phyloP scores from a whole-genome alignment of 495 filamentous ascomycete species.

The Daldinia caldariorum region DNA sequence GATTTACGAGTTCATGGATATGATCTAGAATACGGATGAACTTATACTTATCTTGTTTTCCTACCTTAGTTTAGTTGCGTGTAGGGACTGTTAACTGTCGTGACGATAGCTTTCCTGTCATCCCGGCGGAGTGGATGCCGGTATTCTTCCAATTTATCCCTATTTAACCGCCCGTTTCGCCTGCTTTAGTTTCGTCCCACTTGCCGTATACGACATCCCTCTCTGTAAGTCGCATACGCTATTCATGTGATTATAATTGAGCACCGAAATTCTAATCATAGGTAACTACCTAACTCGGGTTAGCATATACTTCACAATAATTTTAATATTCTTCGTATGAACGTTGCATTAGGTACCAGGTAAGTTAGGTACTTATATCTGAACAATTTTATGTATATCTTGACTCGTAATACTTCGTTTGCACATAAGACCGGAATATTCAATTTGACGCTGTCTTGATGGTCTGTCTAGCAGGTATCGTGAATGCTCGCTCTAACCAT shows the following conservation, averaged over 20 bases:
- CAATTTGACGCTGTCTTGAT: too few relatives aligned
- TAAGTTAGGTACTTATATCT: too few relatives aligned
- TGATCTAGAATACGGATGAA: conserved; percentile 1
- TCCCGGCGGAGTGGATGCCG: conserved; percentile 44
- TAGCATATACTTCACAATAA: neutral
- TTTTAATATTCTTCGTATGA: neutral
- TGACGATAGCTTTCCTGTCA: conserved; percentile 22
- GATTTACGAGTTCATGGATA: conserved; percentile 11
- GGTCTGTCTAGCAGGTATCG: neutral
- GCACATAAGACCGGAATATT: too few relatives aligned
- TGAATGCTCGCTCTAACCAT: neutral
- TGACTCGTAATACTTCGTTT: neutral
- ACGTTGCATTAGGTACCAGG: neutral
- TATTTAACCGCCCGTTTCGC: conserved; percentile 55
- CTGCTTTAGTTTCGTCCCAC: conserved; percentile 31
- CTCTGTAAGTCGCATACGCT: too few relatives aligned
- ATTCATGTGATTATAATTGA: neutral
- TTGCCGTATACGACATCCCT: conserved; percentile 10
- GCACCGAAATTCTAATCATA: neutral
- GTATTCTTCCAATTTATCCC: conserved; percentile 54
- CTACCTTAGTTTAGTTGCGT: neutral
- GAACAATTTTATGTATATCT: neutral
- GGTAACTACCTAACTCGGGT: neutral
- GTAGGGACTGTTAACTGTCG: neutral
- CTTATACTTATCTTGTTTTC: conserved; percentile 9